These are phyloP conservation scores for Cubamyces sp. DNA, from an alignment of 768 basidiomycete genomes.

Conservation along the genomic window DNA sequence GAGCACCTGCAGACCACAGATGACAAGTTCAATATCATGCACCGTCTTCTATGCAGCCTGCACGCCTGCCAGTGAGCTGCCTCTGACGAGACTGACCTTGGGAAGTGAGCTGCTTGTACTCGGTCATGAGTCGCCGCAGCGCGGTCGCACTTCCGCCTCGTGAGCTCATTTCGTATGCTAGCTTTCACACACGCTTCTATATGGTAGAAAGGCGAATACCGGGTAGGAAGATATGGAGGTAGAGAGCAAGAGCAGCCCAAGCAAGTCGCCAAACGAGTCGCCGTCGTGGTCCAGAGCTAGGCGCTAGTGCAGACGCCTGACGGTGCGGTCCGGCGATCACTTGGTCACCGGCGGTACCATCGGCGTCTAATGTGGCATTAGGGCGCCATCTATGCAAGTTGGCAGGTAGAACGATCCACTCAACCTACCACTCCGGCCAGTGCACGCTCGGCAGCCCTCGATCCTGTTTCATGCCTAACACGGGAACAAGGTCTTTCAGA, in stretches of 20 bases:
- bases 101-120: constrained; percentile 85
- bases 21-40: not conserved
- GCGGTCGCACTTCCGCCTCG: constrained; percentile 71
- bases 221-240: not conserved
- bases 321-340: constrained; percentile 15
- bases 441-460: too few relatives aligned
- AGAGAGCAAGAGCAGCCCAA: constrained; percentile 5
- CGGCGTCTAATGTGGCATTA: not conserved
- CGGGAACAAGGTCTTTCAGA: too few relatives aligned
- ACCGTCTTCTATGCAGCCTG: constrained; percentile 8
- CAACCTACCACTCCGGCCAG: too few relatives aligned
- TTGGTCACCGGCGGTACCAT: constrained; percentile 11
- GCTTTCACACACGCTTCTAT: not conserved
- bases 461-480: too few relatives aligned
- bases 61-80: not conserved
- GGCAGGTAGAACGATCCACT: too few relatives aligned
- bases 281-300: not conserved
- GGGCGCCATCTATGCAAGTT: constrained; percentile 3
- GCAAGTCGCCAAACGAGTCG: not conserved
- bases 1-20: constrained; percentile 56
- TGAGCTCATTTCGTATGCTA: constrained; percentile 48
- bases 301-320: constrained; percentile 8
- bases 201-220: not conserved
- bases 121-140: constrained; percentile 86
- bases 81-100: constrained; percentile 51